These are phyloP conservation scores for Pythium vanterpoolii DNA, from an alignment of 352 stramenopile genomes.

Conservation along the genomic window DNA sequence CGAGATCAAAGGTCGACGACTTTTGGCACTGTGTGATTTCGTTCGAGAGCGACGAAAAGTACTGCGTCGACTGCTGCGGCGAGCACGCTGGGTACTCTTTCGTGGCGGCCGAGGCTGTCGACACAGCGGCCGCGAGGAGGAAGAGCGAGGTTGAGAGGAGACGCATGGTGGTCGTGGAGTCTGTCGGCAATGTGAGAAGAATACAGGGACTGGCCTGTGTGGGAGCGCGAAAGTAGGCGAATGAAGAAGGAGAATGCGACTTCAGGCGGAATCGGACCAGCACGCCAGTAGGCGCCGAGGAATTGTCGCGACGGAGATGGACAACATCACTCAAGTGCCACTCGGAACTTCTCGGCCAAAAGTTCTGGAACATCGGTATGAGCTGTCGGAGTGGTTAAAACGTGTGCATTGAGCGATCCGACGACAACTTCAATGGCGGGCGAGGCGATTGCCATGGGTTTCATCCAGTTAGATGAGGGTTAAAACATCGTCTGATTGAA, in stretches of 20 bases:
- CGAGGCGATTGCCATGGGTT: too few relatives aligned
- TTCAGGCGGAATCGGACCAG: too few relatives aligned
- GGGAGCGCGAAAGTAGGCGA: not conserved
- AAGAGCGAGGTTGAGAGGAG: slow-evolving; percentile 5
- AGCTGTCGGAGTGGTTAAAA: not conserved
- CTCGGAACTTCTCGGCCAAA: too few relatives aligned
- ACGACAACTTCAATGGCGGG: too few relatives aligned
- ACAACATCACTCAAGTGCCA: too few relatives aligned
- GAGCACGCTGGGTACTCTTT: slow-evolving; percentile 17
- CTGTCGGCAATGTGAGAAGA: not conserved
- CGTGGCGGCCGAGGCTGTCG: not conserved
- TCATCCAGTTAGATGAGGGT: not conserved
- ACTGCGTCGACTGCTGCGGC: slow-evolving; percentile 13
- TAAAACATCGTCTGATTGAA: not conserved
- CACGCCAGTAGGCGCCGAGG: too few relatives aligned
- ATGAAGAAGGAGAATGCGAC: not conserved
- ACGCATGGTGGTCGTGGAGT: not conserved
- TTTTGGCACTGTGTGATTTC: slow-evolving; percentile 24
- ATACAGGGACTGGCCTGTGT: not conserved
- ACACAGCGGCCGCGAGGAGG: not conserved
- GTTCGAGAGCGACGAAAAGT: slow-evolving; percentile 19
- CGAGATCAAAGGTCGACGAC: slow-evolving; percentile 25
- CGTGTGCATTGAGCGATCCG: not conserved
- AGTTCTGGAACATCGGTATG: not conserved
- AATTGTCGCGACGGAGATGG: too few relatives aligned